Evolutionary conservation across 192 early-diverging fungal genomes (phyloP).

Genomic region (Backusella mclennaniae): DNA sequence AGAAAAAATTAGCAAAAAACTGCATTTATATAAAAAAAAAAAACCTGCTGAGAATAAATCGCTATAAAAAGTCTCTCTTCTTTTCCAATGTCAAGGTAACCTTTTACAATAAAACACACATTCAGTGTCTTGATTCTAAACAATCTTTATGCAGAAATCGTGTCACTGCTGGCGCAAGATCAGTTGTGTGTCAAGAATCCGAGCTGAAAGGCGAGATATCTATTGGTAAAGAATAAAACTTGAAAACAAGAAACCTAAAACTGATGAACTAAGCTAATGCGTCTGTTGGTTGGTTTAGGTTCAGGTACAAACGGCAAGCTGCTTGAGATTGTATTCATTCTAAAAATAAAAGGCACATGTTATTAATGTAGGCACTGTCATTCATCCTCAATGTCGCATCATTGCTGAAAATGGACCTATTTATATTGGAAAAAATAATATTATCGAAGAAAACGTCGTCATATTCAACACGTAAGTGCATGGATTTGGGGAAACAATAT

Average conservation of each 20-base stretch:
- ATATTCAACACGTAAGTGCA: conserved; percentile 65
- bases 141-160: conserved; percentile 18
- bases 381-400: conserved; percentile 74
- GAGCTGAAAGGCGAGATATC: conserved; percentile 51
- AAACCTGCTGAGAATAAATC: background rate
- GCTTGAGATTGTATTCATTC: background rate
- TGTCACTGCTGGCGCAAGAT: conserved; percentile 28
- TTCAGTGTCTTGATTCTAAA: background rate
- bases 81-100: conserved; percentile 18
- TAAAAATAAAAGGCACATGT: background rate
- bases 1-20: no score
- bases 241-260: background rate
- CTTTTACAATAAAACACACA: background rate
- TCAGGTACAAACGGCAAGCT: background rate
- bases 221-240: conserved; percentile 37
- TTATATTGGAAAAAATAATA: conserved; percentile 68
- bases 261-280: background rate
- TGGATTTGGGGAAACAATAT: background rate
- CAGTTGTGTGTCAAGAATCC: conserved; percentile 52
- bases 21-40: no score
- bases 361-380: conserved; percentile 50
- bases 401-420: conserved; percentile 66
- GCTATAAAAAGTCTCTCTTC: background rate
- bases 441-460: conserved; percentile 70
- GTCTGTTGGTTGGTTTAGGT: background rate